Percentiles rank a stretch among this genome's conserved stretches.
These are phyloP conservation scores for Epichloe elymi DNA, from an alignment of 2,329 filamentous ascomycete species.

Conservation along the genomic window DNA sequence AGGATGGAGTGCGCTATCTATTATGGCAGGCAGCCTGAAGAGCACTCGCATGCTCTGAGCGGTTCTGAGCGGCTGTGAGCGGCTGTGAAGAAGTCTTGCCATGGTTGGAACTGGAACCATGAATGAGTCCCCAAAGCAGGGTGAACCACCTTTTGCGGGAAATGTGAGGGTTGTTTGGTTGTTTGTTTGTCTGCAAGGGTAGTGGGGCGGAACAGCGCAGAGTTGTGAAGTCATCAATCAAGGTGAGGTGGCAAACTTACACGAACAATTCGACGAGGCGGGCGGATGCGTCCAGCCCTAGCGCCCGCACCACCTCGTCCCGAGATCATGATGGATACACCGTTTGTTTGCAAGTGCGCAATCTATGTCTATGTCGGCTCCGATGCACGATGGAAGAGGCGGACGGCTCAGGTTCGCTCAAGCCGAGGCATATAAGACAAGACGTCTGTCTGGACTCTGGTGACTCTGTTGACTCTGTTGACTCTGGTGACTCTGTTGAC, in stretches of 20 bases:
- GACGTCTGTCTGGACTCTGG: neutral
- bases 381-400: neutral
- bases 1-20: neutral
- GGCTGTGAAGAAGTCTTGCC: too few species aligned
- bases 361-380: neutral
- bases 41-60: neutral
- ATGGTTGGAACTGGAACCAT: neutral
- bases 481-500: neutral
- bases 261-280: conserved; percentile 28
- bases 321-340: conserved; percentile 29
- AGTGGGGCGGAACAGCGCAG: neutral
- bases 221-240: neutral
- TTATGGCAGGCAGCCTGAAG: neutral
- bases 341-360: neutral
- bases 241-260: conserved; percentile 18
- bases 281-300: conserved; percentile 27
- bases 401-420: neutral
- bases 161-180: too few species aligned
- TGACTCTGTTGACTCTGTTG: neutral
- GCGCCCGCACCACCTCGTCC: conserved; percentile 31
- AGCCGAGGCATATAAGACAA: neutral
- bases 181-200: neutral
- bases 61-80: too few species aligned
- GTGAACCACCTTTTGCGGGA: neutral
- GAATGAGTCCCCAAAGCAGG: neutral